A percentile compares a stretch with the other conserved stretches of the same genome.
phyloP scores from a whole-genome alignment of 768 basidiomycete genomes.

The Cystoderma amianthinum region DNA sequence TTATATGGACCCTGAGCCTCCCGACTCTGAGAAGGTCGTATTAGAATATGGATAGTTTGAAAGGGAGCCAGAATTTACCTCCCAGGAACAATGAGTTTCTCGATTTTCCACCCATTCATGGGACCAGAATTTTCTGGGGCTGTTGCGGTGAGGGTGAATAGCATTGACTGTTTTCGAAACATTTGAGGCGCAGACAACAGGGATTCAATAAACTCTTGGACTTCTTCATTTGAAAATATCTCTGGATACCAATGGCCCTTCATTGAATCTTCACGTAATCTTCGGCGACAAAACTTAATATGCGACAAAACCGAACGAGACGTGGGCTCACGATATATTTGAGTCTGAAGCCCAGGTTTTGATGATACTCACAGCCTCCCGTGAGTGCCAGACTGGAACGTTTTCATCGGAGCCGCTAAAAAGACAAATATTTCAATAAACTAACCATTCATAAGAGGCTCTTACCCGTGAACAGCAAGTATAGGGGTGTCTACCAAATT shows the following conservation, averaged over 20 bases:
- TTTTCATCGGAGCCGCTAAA: conserved; percentile 76
- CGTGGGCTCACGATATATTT: conserved; percentile 42
- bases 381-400: conserved; percentile 82
- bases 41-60: no score
- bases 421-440: not conserved
- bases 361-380: conserved; percentile 55
- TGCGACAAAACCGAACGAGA: not conserved
- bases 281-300: no score
- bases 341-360: conserved; percentile 48
- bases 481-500: conserved; percentile 68
- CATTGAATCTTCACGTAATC: conserved; percentile 56
- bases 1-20: no score
- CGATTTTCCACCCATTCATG: conserved; percentile 64
- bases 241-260: conserved; percentile 67
- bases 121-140: conserved; percentile 65
- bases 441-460: no score
- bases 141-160: conserved; percentile 70
- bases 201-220: conserved; percentile 58
- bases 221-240: conserved; percentile 47
- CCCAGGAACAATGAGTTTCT: conserved; percentile 55
- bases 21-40: no score
- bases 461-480: conserved; percentile 75
- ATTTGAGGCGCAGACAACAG: no score
- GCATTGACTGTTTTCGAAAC: no score
- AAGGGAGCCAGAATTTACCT: no score